Evolutionary conservation across 2,329 filamentous ascomycete genomes (phyloP).

Genomic region (Cercospora sojina): DNA sequence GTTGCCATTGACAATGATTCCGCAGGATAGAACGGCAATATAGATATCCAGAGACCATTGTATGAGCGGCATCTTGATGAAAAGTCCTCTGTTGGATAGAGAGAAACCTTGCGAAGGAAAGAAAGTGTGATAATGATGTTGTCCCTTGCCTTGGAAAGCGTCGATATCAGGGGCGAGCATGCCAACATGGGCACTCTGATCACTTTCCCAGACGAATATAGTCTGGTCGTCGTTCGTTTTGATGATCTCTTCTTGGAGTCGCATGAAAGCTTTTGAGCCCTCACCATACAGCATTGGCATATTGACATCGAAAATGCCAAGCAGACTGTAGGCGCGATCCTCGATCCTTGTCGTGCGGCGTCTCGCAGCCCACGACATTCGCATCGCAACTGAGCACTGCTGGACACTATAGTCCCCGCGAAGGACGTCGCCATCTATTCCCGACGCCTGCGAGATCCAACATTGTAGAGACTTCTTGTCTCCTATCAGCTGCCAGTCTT

Average conservation of each 20-base stretch:
- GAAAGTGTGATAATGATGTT: not conserved
- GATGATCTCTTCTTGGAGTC: not conserved
- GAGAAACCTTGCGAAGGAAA: not conserved
- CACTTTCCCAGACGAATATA: not conserved
- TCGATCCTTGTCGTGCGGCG: not conserved
- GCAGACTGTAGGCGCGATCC: not conserved
- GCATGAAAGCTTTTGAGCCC: not conserved
- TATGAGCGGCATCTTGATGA: constrained; percentile 1
- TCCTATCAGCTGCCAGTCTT: not conserved
- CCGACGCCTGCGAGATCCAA: not conserved
- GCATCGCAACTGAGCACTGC: not conserved
- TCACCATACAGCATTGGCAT: constrained; percentile 4
- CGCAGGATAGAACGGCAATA: not conserved
- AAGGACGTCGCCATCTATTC: not conserved
- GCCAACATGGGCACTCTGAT: not conserved
- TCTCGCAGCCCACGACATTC: not conserved
- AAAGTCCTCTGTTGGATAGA: not conserved
- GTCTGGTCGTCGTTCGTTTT: not conserved
- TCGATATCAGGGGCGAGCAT: not conserved
- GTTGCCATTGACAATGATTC: not conserved
- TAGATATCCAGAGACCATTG: not conserved
- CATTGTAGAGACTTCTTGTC: not conserved
- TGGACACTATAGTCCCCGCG: not conserved
- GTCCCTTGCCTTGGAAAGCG: not conserved
- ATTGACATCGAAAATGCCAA: not conserved